These are phyloP conservation scores for Entomortierella parvispora DNA, from an alignment of 192 early-diverging fungal species.

Conservation along the genomic window DNA sequence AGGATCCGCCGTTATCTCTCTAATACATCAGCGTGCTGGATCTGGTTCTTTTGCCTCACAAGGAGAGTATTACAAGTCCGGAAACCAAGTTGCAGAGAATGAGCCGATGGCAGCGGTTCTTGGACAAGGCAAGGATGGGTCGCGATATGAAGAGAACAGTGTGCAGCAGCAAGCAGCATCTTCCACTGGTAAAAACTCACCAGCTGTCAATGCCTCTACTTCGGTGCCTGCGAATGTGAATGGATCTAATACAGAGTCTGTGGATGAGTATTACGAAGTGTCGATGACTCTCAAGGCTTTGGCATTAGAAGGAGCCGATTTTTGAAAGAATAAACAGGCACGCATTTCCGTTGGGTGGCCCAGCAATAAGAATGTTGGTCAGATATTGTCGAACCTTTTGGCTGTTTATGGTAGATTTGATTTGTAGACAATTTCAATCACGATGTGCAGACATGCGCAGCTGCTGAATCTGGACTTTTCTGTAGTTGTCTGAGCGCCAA, in stretches of 20 bases:
- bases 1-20: too few relatives aligned
- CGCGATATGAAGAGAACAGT: neutral
- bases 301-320: conserved; percentile 45
- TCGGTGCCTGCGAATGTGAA: too few relatives aligned
- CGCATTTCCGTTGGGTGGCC: neutral
- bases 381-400: too few relatives aligned
- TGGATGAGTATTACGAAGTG: conserved; percentile 47
- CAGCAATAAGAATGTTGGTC: too few relatives aligned
- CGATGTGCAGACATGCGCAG: too few relatives aligned
- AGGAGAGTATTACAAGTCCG: too few relatives aligned
- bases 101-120: neutral
- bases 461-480: too few relatives aligned
- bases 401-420: too few relatives aligned
- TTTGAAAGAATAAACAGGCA: conserved; percentile 3
- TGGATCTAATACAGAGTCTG: conserved; percentile 4
- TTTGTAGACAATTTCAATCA: too few relatives aligned
- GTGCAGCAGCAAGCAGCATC: neutral
- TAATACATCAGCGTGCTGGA: too few relatives aligned
- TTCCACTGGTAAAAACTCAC: conserved; percentile 7
- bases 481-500: too few relatives aligned
- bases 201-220: neutral
- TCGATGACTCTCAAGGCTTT: conserved; percentile 45
- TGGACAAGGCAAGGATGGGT: neutral
- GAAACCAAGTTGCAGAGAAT: neutral
- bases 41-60: too few relatives aligned